phyloP scores from a whole-genome alignment of 2,329 filamentous ascomycete species.

The Claviceps maximensis region DNA sequence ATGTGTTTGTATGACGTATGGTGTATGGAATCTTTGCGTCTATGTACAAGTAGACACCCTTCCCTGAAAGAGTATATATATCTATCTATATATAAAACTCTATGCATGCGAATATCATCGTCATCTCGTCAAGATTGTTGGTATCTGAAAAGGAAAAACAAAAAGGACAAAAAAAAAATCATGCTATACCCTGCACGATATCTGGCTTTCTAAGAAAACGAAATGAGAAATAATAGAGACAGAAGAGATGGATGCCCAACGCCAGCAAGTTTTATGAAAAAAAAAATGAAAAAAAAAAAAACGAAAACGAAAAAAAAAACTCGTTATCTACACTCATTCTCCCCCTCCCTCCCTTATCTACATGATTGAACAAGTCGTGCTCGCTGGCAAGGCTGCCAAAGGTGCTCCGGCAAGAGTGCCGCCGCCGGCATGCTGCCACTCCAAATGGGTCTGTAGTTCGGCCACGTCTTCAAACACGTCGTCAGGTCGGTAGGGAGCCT shows the following conservation, averaged over 20 bases:
- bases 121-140: background rate
- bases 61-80: too few species aligned
- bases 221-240: background rate
- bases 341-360: conserved; percentile 13
- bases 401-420: conserved; percentile 25
- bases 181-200: background rate
- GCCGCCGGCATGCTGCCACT: conserved; percentile 36
- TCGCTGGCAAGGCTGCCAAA: conserved; percentile 17
- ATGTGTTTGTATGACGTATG: too few species aligned
- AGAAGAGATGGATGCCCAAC: background rate
- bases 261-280: background rate
- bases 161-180: too few species aligned
- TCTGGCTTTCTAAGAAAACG: background rate
- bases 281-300: background rate
- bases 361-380: conserved; percentile 33
- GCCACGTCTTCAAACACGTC: conserved; percentile 37
- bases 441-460: conserved; percentile 39
- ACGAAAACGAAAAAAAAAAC: background rate
- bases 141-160: background rate
- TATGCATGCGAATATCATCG: background rate
- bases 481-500: conserved; percentile 33
- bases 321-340: too few species aligned
- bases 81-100: too few species aligned
- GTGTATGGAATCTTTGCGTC: too few species aligned
- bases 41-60: too few species aligned